Base-by-base conservation (phyloP, 2,329 filamentous ascomycete species). In the Penicillium olsonii region DNA sequence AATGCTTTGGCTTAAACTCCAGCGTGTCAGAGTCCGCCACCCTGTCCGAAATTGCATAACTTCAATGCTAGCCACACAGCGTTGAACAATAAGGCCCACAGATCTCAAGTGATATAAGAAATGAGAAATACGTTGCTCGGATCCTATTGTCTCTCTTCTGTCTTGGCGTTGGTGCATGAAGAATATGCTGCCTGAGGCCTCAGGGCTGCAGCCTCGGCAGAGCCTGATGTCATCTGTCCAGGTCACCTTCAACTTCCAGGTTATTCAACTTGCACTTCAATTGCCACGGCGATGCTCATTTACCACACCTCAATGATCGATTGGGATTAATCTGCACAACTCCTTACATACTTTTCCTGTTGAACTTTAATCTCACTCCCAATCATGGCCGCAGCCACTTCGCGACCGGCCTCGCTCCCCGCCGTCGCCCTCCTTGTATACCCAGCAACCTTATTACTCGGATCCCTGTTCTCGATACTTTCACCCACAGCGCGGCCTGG, bases 381-480 rank as follows among this genome's bases (percentile, higher is more conserved):
- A n/a, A 52, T 43, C 40, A 62, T 62, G 57, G 41, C 57, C 48
- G 44, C 57, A 38, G 27, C 53, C 40, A 42, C 54, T 38, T 26
- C 42, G 29, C 51, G 52, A 47, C 50, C 54, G 38, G 46, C 54
- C 7, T 11, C 50, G 42, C 34, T 56, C 48, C 76, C 86, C 63
- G 88, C 95, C 67, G 72, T 79, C 19, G 75, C 86, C 18, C 80
- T 96, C 24, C 69, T 76, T 2, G 74, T 89, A 52, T 97, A 96
- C 74, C 92, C 92, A 4, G 61, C 76, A 20, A 86, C 92, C 6
- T 84, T 99, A 50, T 56, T 90, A 47, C 81, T 96, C 58, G 94
- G 94, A 57, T 88, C 89, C 22, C 65, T 95, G 58, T 96, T 90
- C 79, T 87, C 87, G 38, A 74, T 84, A 29, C 73, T 97, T 44